phyloP scores from a whole-genome alignment of 2,329 filamentous ascomycete genomes.

The Monosporascus sp. region DNA sequence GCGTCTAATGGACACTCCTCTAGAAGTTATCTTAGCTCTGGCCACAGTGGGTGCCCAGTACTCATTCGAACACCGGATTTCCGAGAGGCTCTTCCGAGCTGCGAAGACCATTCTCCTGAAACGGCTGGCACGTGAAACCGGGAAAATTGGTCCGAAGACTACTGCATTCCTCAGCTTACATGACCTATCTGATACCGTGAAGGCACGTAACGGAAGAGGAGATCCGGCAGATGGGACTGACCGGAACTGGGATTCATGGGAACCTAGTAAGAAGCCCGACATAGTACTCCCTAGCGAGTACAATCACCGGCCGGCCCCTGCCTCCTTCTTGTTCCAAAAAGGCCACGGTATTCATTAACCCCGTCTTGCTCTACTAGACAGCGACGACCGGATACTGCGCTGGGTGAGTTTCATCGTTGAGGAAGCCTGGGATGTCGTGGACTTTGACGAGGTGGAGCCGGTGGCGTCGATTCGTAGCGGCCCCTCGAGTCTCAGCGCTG shows the following conservation, averaged over 20 bases:
- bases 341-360: not conserved
- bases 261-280: slow-evolving; percentile 8
- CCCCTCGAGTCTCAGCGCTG: slow-evolving; percentile 29
- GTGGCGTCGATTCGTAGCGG: slow-evolving; percentile 17
- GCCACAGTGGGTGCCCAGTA: slow-evolving; percentile 32
- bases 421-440: slow-evolving; percentile 35
- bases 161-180: slow-evolving; percentile 18
- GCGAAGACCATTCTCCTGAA: slow-evolving; percentile 28
- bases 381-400: slow-evolving; percentile 39
- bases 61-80: slow-evolving; percentile 31
- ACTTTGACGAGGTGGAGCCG: slow-evolving; percentile 33
- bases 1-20: slow-evolving; percentile 23
- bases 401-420: slow-evolving; percentile 42
- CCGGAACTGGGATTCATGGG: slow-evolving; percentile 17
- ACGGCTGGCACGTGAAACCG: slow-evolving; percentile 18
- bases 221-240: not conserved
- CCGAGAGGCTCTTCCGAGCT: slow-evolving; percentile 29
- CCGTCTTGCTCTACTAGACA: slow-evolving; percentile 19
- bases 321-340: not conserved
- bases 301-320: not conserved
- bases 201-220: not conserved
- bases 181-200: not conserved
- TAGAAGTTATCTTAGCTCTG: slow-evolving; percentile 29
- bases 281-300: slow-evolving; percentile 4
- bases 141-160: slow-evolving; percentile 20